Base-by-base conservation (phyloP, 2,329 filamentous ascomycete genomes). In the Macrophomina phaseolina region DNA sequence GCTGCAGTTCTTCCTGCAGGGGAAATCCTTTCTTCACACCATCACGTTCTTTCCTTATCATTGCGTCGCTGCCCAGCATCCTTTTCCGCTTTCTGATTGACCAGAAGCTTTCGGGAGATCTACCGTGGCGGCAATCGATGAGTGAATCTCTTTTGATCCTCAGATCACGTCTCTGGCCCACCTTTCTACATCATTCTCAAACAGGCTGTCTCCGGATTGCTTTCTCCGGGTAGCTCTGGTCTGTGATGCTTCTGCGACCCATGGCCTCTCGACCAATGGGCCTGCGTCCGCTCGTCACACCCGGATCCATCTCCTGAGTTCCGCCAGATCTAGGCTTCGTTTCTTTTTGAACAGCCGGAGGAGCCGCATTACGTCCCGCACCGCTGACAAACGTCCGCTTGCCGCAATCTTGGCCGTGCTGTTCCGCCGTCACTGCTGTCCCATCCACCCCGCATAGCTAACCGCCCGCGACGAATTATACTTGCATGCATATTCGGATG, bases 81-180 rank as follows among this genome's bases (percentile, higher is more conserved):
- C 14, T 16, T 16, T 5, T n/a, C 14, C 51, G 14, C 28, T 0
- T 30, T 53, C 51, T n/a, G 8, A 53, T 34, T 53, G 51, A 53
- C 16, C 30, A 53, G 18, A 23, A n/a, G 28, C 16, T 30, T 16
- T 53, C 51, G 51, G 51, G 51, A 53, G 51, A 53, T 53, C 51
- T 53, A 53, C 51, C 14, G 51, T 11, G 30, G 30, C 30, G 7
- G 51, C 51, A 30, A 36, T 53, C 51, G 51, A 36, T 9, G 28
- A 34, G 12, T 4, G 51, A 36, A 28, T 28, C 28, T n/a, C 36
- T 36, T 53, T 53, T 36, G 30, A 18, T 53, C 51, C 51, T 36
- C n/a, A 9, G 16, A 23, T 48, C 45, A 51, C 48, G 30, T 30
- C 48, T 51, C 23, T 30, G 48, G 7, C 23, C 23, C 48, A 51